Base-by-base conservation (phyloP, 2,329 filamentous ascomycete species). In the Hypoxylon sp. region DNA sequence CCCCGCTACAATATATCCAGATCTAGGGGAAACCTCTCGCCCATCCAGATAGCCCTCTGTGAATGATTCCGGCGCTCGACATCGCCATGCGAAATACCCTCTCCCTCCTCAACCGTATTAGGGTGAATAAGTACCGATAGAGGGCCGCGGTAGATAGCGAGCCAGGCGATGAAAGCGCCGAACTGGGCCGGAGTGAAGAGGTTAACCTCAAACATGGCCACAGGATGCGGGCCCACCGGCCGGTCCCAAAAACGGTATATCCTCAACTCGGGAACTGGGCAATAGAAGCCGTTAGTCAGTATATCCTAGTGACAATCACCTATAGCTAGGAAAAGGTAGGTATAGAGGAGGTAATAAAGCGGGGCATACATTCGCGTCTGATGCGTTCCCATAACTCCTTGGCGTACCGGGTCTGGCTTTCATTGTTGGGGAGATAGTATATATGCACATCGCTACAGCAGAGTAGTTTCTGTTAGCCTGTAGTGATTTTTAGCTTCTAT, bases 131-230 rank as follows among this genome's bases (percentile, higher is more conserved):
- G 81, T 3, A 83, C 93, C 50, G 91, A 94, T 65, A 97, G 78
- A 2, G 92, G 92, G 0, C 94, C 94, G 4, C 94, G 85, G 79
- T 94, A 90, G 61, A 97, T 87, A 29, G 92, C 86, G 29, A 97
- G 81, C 94, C 94, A 97, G 0, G 92, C 86, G 39, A 97, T 81
- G 73, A 97, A 96, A 0, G 94, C 94, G 0, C 94, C 94, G 74
- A 97, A 97, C 77, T 97, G 92, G 2, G 88, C 89, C 0, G 94
- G 94, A 0, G 90, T 93, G 77, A 95, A 93, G 19, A 97, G 47
- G 71, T 96, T 96, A 47, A 97, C 93, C 79, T 97, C 94, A 73
- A 97, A 97, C 93, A 97, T 97, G 55, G 89, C 91, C 0, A 93
- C 78, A 0, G 91, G 90, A 77, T 97, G 94, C 0, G 94, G 94